Evolutionary conservation across 352 stramenopile genomes (phyloP).

Genomic region (Pythium aquatile): DNA sequence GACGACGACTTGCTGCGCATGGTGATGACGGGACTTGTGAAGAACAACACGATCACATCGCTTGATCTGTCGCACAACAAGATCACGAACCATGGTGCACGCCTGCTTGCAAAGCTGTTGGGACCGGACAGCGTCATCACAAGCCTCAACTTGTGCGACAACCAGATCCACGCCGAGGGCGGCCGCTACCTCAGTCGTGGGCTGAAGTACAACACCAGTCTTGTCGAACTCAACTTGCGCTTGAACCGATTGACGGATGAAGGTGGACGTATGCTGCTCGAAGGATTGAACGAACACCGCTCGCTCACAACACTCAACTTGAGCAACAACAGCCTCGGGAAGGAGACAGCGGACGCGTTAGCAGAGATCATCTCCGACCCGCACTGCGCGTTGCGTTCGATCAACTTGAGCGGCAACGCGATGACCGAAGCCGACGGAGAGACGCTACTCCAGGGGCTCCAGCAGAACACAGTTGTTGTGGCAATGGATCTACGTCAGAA

Average conservation of each 20-base stretch:
- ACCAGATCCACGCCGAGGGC: conserved; percentile 92
- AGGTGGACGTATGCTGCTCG: conserved; percentile 83
- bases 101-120: conserved; percentile 89
- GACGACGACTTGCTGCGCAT: conserved; percentile 93
- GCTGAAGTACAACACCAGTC: conserved; percentile 86
- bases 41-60: conserved; percentile 91
- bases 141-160: conserved; percentile 89
- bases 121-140: conserved; percentile 88
- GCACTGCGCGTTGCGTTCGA: conserved; percentile 49
- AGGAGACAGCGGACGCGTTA: conserved; percentile 68
- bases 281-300: conserved; percentile 74
- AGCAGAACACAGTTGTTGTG: conserved; percentile 57
- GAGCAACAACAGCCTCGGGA: conserved; percentile 78
- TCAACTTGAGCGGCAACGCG: conserved; percentile 86
- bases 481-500: conserved; percentile 83
- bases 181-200: conserved; percentile 89
- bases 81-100: conserved; percentile 91
- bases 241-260: conserved; percentile 93
- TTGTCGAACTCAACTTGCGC: conserved; percentile 89
- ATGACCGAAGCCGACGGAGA: conserved; percentile 63
- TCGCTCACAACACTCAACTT: conserved; percentile 80
- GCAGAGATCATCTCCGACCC: conserved; percentile 72
- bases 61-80: conserved; percentile 95
- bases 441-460: conserved; percentile 54
- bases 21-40: conserved; percentile 92